These are phyloP conservation scores for Aspergillus ochraceoroseus DNA, from an alignment of 2,329 filamentous ascomycete genomes.

Conservation along the genomic window DNA sequence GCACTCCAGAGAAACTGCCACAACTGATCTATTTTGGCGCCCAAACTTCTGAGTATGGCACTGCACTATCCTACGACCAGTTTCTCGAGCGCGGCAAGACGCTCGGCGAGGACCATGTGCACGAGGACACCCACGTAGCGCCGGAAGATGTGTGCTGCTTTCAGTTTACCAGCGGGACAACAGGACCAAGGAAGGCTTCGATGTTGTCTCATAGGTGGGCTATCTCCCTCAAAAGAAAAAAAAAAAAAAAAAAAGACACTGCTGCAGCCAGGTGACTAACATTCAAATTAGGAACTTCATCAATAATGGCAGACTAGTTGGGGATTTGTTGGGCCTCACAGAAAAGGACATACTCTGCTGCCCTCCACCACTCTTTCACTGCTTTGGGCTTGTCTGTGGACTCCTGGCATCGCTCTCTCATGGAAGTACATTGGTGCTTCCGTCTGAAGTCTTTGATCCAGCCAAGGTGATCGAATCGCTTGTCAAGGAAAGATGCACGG, in stretches of 20 bases:
- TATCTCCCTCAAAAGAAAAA: too few species aligned
- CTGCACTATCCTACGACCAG: too few species aligned
- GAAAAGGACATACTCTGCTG: slow-evolving; percentile 64
- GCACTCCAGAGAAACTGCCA: too few species aligned
- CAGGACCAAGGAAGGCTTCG: too few species aligned
- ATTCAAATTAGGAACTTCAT: slow-evolving; percentile 23
- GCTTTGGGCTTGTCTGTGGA: slow-evolving; percentile 37
- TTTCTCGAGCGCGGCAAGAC: too few species aligned
- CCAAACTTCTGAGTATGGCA: too few species aligned
- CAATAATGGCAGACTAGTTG: slow-evolving; percentile 82
- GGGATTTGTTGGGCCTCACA: slow-evolving; percentile 62
- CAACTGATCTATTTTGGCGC: too few species aligned
- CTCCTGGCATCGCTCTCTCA: slow-evolving; percentile 39
- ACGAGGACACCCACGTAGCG: too few species aligned
- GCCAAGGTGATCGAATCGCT: slow-evolving; percentile 58
- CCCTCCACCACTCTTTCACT: slow-evolving; percentile 63
- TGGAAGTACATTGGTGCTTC: slow-evolving; percentile 63
- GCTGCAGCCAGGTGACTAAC: too few species aligned
- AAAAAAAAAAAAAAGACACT: too few species aligned
- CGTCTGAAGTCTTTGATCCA: slow-evolving; percentile 62
- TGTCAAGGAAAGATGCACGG: slow-evolving; percentile 58
- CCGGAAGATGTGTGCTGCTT: slow-evolving; percentile 2
- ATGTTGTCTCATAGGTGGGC: too few species aligned
- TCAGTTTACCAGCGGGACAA: slow-evolving; percentile 64
- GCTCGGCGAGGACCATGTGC: too few species aligned